Evolutionary conservation across 2,329 filamentous ascomycete species (phyloP), one percentile per base, ranked within the genome.

Genomic region (Fusarium compactum): DNA sequence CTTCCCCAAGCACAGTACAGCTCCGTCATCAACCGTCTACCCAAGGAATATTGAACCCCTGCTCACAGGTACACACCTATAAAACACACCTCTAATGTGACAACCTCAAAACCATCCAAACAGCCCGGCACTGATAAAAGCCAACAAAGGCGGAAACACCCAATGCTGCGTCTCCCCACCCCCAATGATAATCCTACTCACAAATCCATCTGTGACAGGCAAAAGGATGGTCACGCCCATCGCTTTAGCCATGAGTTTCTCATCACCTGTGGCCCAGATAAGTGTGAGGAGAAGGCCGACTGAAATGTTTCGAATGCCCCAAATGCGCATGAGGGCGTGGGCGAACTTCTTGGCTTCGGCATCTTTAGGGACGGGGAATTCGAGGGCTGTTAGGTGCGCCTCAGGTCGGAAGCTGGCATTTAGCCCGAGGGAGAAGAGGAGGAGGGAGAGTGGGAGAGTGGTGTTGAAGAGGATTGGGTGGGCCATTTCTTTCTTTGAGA

Each of bases 391-490:
- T 7, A 67, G 45, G n/a, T 62, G 56, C 6, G 46, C 12, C 14
- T 67, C 32, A 4, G 62, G 62, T 7, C 64, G 64, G 30, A 66
- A 11, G 4, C n/a, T 61, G 3, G 64, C 56, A n/a, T 67, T 67
- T 18, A 62, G 30, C 15, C 64, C 64, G 12, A 67, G 62, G 3
- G 43, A 20, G 12, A 65, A 18, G 5, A 66, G 8, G 40, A 62
- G 46, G 16, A 67, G 38, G 6, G 60, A 54, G 6, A 65, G 6
- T 1, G 53, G 60, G 8, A 65, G 62, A 18, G 53, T 38, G 14
- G 46, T 24, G 15, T 65, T 65, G 41, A 65, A 65, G 15, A 59
- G 46, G 24, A 65, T 53, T 27, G 64, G 64, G 3, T 67, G 64
- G 0, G 55, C 1, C 63, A 66, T n/a, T n/a, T n/a, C n/a, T n/a